A percentile compares a stretch with the other conserved stretches of the same genome.
phyloP scores from a whole-genome alignment of 371 early-diverging fungal species.

The Scutellospora calospora region DNA sequence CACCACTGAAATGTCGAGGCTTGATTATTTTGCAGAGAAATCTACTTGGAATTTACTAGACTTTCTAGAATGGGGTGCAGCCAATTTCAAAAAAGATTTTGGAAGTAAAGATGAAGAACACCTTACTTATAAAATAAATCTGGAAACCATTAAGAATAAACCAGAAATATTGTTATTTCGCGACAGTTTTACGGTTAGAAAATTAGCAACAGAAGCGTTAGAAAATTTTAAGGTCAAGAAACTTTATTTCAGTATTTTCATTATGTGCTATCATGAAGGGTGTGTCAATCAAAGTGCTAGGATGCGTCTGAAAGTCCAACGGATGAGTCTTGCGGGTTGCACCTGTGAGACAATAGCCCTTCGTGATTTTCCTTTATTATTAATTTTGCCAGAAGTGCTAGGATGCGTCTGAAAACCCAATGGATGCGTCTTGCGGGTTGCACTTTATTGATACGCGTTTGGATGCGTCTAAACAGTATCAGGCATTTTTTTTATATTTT shows the following conservation, averaged over 20 bases:
- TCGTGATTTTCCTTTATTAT: neutral
- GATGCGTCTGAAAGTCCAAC: slow-evolving; percentile 20
- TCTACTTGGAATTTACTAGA: neutral
- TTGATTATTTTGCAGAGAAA: slow-evolving; percentile 26
- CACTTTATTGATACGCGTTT: neutral
- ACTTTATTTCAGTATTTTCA: neutral
- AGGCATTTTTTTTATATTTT: slow-evolving; percentile 8
- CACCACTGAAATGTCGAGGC: slow-evolving; percentile 4
- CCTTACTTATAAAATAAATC: slow-evolving; percentile 26
- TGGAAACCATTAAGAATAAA: slow-evolving; percentile 11
- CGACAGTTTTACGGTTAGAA: neutral
- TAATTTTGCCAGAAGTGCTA: slow-evolving; percentile 31
- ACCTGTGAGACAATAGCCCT: neutral
- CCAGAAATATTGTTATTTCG: neutral
- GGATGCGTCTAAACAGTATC: slow-evolving; percentile 11
- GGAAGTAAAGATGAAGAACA: slow-evolving; percentile 23
- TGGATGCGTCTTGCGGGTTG: slow-evolving; percentile 32
- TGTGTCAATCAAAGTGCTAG: slow-evolving; percentile 15
- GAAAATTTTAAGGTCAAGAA: neutral
- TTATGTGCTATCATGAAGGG: too few species aligned
- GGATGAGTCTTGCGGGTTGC: neutral
- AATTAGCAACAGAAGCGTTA: neutral
- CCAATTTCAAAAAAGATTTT: neutral
- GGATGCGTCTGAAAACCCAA: slow-evolving; percentile 38
- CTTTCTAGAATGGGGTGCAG: slow-evolving; percentile 28